These are phyloP conservation scores for Cladosporium sp. DNA, from an alignment of 2,329 filamentous ascomycete species.

Conservation along the genomic window DNA sequence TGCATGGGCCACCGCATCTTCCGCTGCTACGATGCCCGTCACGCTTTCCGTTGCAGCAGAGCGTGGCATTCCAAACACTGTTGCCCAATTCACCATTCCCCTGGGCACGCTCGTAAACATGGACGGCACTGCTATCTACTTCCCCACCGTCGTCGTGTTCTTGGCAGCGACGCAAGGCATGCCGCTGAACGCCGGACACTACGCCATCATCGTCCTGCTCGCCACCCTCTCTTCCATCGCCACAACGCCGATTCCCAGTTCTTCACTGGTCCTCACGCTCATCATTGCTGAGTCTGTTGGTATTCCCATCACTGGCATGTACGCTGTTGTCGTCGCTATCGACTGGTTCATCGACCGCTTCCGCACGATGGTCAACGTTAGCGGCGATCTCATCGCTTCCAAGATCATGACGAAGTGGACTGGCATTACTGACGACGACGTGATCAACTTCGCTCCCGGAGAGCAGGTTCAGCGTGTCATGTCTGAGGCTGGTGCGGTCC, in stretches of 20 bases:
- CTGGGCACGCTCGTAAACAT: conserved; percentile 54
- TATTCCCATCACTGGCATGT: conserved; percentile 52
- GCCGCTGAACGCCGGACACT: conserved; percentile 45
- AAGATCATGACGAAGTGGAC: conserved; percentile 44
- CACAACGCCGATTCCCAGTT: conserved; percentile 55
- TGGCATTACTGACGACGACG: conserved; percentile 33
- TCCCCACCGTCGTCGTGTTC: conserved; percentile 56
- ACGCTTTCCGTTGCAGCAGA: conserved; percentile 47
- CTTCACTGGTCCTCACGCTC: conserved; percentile 53
- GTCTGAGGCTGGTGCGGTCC: background rate
- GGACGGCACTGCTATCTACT: conserved; percentile 59
- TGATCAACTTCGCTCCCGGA: background rate
- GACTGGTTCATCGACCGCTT: conserved; percentile 60
- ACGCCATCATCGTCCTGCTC: conserved; percentile 52
- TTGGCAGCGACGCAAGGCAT: conserved; percentile 54
- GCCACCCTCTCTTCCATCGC: conserved; percentile 55
- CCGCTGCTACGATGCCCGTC: conserved; percentile 54
- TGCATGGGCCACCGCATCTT: conserved; percentile 56
- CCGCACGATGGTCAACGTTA: conserved; percentile 54
- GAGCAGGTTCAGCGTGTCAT: conserved; percentile 7
- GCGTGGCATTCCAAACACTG: conserved; percentile 44
- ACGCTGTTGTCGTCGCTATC: conserved; percentile 55
- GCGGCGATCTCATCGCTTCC: conserved; percentile 52
- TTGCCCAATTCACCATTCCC: conserved; percentile 51
- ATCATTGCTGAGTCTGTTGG: conserved; percentile 53